Evolutionary conservation across 768 basidiomycete genomes (phyloP), one percentile per base, ranked within the genome.

Genomic region (Tylopilus rubrobrunneus): DNA sequence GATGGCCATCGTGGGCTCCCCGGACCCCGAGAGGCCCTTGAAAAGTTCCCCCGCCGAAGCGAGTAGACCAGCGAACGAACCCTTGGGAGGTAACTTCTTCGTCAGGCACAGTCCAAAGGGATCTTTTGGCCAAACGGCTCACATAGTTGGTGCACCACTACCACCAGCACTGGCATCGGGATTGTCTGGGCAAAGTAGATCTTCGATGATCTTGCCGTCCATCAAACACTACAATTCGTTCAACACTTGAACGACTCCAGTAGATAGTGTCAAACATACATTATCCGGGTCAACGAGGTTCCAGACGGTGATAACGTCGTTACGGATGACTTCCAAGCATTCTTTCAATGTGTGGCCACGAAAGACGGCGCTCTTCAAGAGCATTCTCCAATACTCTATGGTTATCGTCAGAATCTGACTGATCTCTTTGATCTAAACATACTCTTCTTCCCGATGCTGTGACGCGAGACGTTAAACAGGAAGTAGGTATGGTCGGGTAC

Each of bases 371-470:
- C 60, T 58, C 19, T 37, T 53, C 28, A 53, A 10, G 14, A 58
- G 56, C 34, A 23, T 51, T 2, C 11, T 34, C 60, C 60, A 62
- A 10, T 61, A 61, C 17, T 37, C 60, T 61, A n/a, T 9, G 4
- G 39, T 25, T 19, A 1, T 8, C 10, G 8, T 58, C 7, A 51
- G 33, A 42, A 21, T 7, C 11, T 8, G 29, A 29, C 17, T 0
- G 3, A 25, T 12, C 7, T 7, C 14, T 25, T 21, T 12, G 1
- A 14, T n/a, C 4, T 17, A 1, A 17, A 53, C 60, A 8, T 0
- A 62, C 60, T 62, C 33, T 54, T 49, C 39, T 43, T 61, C 23
- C 60, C 60, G 7, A 61, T 1, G 9, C 60, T 61, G 15, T 2
- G 41, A 28, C 0, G 14, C 2, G 27, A 40, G 10, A 41, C 12